Percentiles rank a stretch among this genome's conserved stretches.
phyloP scores from a whole-genome alignment of 768 basidiomycete genomes.

The Podaxis sp. region DNA sequence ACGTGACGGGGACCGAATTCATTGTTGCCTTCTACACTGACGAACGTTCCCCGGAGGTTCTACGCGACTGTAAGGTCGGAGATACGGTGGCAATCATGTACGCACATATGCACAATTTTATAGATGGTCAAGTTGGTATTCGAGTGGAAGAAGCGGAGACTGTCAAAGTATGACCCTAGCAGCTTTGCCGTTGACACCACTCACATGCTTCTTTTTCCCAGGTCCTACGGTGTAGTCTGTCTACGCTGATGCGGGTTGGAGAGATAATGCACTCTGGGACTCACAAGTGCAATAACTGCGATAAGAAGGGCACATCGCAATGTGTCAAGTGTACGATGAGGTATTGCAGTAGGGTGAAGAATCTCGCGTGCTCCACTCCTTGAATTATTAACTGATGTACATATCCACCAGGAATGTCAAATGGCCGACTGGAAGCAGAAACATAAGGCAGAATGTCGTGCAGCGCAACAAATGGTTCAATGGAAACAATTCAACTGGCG shows the following conservation, averaged over 20 bases:
- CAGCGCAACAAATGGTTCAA: conserved; percentile 22
- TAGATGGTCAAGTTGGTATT: conserved; percentile 29
- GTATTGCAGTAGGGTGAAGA: conserved; percentile 25
- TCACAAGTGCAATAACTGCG: conserved; percentile 18
- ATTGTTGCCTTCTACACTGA: conserved; percentile 26
- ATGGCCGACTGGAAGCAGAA: conserved; percentile 20
- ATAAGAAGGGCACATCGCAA: conserved; percentile 17
- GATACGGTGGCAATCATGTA: conserved; percentile 31
- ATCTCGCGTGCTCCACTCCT: background rate
- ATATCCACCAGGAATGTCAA: conserved; percentile 18
- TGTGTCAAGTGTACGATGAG: conserved; percentile 14
- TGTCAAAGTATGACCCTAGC: conserved; percentile 22
- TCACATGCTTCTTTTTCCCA: background rate
- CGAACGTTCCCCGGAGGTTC: conserved; percentile 13
- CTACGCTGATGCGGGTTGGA: conserved; percentile 20
- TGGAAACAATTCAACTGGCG: conserved; percentile 23
- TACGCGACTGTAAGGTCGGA: conserved; percentile 17
- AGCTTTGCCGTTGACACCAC: background rate
- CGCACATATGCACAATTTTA: conserved; percentile 25
- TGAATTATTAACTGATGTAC: background rate
- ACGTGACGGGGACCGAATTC: conserved; percentile 23
- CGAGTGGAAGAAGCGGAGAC: conserved; percentile 24
- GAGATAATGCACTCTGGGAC: conserved; percentile 8
- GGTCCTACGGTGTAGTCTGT: conserved; percentile 22
- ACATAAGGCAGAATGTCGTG: conserved; percentile 28